These are phyloP conservation scores for Suhomyces prunicola DNA, from an alignment of 805 yeast genomes.

Conservation along the genomic window DNA sequence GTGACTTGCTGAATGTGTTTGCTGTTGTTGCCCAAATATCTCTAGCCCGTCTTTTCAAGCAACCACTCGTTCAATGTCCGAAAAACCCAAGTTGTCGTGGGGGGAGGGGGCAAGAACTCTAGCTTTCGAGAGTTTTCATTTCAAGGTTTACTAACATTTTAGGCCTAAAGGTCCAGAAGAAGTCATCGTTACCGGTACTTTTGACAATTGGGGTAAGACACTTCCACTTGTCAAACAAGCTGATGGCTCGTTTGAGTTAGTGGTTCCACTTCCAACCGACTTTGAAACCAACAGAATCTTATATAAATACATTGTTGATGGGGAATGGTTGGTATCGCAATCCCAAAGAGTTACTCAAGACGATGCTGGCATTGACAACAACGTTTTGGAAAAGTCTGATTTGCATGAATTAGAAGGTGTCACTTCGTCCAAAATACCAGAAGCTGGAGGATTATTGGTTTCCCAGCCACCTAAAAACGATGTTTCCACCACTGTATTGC, in stretches of 20 bases:
- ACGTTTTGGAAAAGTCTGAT: constrained; percentile 41
- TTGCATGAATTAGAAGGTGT: constrained; percentile 17
- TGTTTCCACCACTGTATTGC: constrained; percentile 42
- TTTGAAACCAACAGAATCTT: constrained; percentile 33
- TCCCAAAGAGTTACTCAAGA: constrained; percentile 44
- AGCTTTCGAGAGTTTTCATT: not conserved
- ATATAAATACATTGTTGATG: constrained; percentile 69
- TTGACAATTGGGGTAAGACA: constrained; percentile 63
- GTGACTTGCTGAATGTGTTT: constrained; percentile 12
- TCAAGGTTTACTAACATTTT: constrained; percentile 1
- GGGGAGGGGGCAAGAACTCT: not conserved
- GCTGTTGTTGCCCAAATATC: not conserved
- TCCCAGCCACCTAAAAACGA: constrained; percentile 8
- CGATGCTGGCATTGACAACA: constrained; percentile 51
- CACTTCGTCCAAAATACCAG: constrained; percentile 29
- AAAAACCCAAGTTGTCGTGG: not conserved
- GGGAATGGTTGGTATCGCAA: constrained; percentile 52
- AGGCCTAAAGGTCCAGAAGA: constrained; percentile 47
- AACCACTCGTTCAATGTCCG: not conserved
- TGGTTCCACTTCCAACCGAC: constrained; percentile 51
- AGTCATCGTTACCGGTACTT: constrained; percentile 68
- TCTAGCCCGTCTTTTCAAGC: not conserved
- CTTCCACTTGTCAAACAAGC: constrained; percentile 57
- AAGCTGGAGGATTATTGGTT: constrained; percentile 25
- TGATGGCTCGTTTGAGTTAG: constrained; percentile 58